A percentile compares a stretch with the other conserved stretches of the same genome.
Evolutionary conservation across 2,329 filamentous ascomycete genomes (phyloP).

Genomic region (Colletotrichum tropicale): DNA sequence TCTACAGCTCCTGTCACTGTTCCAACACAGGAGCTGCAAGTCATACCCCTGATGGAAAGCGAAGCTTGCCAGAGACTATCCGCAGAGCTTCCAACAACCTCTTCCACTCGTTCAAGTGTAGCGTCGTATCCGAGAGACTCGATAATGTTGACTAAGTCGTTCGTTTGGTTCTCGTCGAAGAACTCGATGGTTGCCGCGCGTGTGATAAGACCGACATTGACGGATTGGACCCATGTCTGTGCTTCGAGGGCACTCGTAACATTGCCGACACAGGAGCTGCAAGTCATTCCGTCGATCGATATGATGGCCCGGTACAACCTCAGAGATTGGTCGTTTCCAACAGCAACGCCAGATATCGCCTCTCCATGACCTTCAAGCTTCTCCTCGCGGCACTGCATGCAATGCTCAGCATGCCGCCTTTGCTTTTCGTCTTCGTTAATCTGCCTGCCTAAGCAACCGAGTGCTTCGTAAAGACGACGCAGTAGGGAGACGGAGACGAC

Average conservation of each 20-base stretch:
- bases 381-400: background rate
- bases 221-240: constrained; percentile 60
- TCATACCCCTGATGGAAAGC: constrained; percentile 74
- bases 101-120: constrained; percentile 55
- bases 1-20: constrained; percentile 62
- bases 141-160: constrained; percentile 52
- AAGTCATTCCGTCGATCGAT: constrained; percentile 76
- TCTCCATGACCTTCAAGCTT: background rate
- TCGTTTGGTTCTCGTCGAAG: constrained; percentile 32
- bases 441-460: background rate
- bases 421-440: background rate
- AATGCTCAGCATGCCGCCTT: background rate
- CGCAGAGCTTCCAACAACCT: constrained; percentile 46
- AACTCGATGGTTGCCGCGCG: constrained; percentile 70
- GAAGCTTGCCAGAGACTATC: constrained; percentile 53
- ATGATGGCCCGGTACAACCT: constrained; percentile 43
- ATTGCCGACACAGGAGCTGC: constrained; percentile 69
- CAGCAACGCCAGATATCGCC: background rate
- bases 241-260: constrained; percentile 65
- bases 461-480: background rate
- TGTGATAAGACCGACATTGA: constrained; percentile 67
- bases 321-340: constrained; percentile 35
- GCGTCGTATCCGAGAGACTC: constrained; percentile 72
- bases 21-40: constrained; percentile 72
- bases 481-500: rapidly evolving